Conservation (phyloP, 371 early-diverging fungal species). For the Rhizopus stolonifer region DNA sequence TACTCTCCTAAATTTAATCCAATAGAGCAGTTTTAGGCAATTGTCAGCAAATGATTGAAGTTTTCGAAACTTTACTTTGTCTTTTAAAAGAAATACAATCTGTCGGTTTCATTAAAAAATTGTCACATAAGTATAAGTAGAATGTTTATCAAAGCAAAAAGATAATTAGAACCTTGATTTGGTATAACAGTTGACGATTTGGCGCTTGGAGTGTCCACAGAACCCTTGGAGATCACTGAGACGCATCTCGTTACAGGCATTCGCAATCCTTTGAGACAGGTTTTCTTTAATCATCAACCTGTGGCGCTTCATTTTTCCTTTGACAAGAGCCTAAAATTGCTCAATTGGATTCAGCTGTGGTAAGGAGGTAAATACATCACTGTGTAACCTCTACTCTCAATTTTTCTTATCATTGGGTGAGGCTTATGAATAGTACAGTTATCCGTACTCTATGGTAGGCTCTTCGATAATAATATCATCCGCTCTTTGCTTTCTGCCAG, state of each 20-base stretch:
- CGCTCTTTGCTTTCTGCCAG: conserved; percentile 11
- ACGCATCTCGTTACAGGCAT: conserved; percentile 8
- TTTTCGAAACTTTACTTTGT: too few species aligned
- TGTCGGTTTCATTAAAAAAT: too few species aligned
- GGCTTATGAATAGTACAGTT: conserved; percentile 19
- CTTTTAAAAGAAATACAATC: too few species aligned
- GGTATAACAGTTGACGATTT: conserved; percentile 13
- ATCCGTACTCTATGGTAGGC: conserved; percentile 16
- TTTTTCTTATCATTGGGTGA: conserved; percentile 17
- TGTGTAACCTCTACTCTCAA: conserved; percentile 14
- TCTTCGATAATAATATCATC: conserved; percentile 14
- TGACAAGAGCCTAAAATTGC: conserved; percentile 15
- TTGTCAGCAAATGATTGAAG: too few species aligned
- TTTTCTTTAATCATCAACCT: conserved; percentile 12
- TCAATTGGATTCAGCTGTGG: conserved; percentile 21
- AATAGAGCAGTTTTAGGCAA: not conserved
- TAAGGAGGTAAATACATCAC: conserved; percentile 20
- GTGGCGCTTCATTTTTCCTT: conserved; percentile 16
- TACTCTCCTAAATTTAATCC: conserved; percentile 6
- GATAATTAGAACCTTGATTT: not conserved
- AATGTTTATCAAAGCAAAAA: too few species aligned
- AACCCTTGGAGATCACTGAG: conserved; percentile 1
- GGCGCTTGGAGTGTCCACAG: conserved; percentile 13
- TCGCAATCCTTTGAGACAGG: conserved; percentile 13
- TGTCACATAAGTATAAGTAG: too few species aligned